phyloP scores from a whole-genome alignment of 495 filamentous ascomycete genomes.

The Penicillium canescens region DNA sequence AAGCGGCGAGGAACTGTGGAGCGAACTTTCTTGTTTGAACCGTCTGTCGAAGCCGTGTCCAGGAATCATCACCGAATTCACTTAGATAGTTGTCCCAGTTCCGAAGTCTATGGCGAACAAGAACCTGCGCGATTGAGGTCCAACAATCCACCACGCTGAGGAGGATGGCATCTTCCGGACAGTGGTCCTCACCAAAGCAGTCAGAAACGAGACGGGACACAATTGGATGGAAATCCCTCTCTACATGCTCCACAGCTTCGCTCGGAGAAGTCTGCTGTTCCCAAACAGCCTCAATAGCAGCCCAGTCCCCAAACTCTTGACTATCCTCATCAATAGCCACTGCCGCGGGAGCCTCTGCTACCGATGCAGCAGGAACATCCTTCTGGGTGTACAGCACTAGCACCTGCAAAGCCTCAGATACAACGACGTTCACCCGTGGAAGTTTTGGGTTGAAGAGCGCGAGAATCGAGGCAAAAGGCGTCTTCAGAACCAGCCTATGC shows the following conservation, averaged over 20 bases:
- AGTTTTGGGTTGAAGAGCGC: slow-evolving; percentile 38
- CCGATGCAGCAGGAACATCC: slow-evolving; percentile 21
- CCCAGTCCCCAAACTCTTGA: slow-evolving; percentile 73
- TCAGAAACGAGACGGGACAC: slow-evolving; percentile 64
- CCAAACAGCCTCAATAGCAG: slow-evolving; percentile 53
- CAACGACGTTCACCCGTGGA: slow-evolving; percentile 35
- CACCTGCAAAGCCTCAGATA: slow-evolving; percentile 37
- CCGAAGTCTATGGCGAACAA: slow-evolving; percentile 42
- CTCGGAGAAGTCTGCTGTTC: slow-evolving; percentile 30
- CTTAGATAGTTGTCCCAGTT: slow-evolving; percentile 62
- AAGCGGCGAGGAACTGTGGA: slow-evolving; percentile 59
- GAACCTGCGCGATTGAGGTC: slow-evolving; percentile 52
- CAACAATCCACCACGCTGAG: slow-evolving; percentile 60
- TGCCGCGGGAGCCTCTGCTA: slow-evolving; percentile 1
- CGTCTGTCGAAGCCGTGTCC: slow-evolving; percentile 61
- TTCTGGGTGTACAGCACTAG: slow-evolving; percentile 40
- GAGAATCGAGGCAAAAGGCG: slow-evolving; percentile 37
- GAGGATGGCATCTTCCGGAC: slow-evolving; percentile 59
- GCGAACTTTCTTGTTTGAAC: slow-evolving; percentile 64
- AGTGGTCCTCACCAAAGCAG: slow-evolving; percentile 63
- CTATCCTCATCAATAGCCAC: slow-evolving; percentile 59
- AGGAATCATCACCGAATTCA: slow-evolving; percentile 56
- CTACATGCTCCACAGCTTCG: slow-evolving; percentile 35
- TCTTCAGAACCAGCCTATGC: slow-evolving; percentile 33
- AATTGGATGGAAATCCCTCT: slow-evolving; percentile 49